Evolutionary conservation across 345 rosid genomes (phyloP).

Genomic region (Boechera stricta): DNA sequence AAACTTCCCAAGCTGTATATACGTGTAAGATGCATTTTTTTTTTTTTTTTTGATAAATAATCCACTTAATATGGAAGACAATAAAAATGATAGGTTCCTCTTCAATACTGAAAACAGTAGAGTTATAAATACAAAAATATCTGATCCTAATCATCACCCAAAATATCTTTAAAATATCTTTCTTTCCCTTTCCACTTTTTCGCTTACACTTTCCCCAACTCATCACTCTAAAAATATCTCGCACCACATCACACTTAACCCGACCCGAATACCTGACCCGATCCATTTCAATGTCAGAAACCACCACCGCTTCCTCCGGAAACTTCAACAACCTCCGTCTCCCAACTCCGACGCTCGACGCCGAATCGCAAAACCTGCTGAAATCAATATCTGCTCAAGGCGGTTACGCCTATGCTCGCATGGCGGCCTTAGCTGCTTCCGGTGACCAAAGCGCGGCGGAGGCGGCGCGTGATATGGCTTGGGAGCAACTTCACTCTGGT

Average conservation of each 20-base stretch:
- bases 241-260: constrained; percentile 7
- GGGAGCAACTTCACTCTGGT: constrained; percentile 99
- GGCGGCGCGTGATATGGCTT: constrained; percentile 96
- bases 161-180: constrained; percentile 44
- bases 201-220: constrained; percentile 36
- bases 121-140: constrained; percentile 36
- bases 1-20: not conserved
- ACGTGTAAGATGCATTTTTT: not conserved
- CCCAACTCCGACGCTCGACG: constrained; percentile 72
- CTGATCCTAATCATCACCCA: constrained; percentile 46
- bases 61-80: not conserved
- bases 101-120: not conserved
- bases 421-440: constrained; percentile 66
- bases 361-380: constrained; percentile 62
- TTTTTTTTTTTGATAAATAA: too few species aligned
- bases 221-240: constrained; percentile 24
- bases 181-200: constrained; percentile 37
- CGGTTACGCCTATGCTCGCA: constrained; percentile 84
- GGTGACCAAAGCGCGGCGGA: constrained; percentile 93
- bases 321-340: constrained; percentile 41
- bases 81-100: not conserved
- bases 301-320: constrained; percentile 32
- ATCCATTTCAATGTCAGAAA: constrained; percentile 37
- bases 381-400: constrained; percentile 75
- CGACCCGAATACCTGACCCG: constrained; percentile 25